Conservation (phyloP, 2,329 filamentous ascomycete genomes). For the Metarhizium sp. region DNA sequence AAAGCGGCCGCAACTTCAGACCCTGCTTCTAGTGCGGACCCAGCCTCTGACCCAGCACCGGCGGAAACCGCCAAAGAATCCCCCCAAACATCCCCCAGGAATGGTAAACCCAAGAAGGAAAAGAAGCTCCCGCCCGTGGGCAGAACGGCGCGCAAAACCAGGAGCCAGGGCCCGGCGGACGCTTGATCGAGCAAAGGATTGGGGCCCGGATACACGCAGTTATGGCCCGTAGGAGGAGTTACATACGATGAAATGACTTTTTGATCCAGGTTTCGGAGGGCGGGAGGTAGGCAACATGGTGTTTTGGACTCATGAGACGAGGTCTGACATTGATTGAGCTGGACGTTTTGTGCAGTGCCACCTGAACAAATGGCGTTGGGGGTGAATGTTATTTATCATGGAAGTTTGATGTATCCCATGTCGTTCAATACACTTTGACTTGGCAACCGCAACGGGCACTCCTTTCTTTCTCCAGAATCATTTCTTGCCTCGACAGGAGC, state of each 20-base stretch:
- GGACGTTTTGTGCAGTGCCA: neutral
- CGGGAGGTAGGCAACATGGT: neutral
- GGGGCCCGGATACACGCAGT: neutral
- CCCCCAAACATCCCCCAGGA: conserved; percentile 14
- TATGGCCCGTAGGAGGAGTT: neutral
- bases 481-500: neutral
- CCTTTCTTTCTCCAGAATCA: neutral
- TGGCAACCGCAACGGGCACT: neutral
- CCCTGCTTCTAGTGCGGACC: neutral
- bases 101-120: conserved; percentile 23
- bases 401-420: neutral
- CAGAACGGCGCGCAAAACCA: conserved; percentile 30
- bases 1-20: neutral
- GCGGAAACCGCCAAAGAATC: neutral
- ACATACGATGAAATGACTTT: neutral
- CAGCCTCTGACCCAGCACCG: neutral
- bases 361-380: neutral
- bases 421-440: neutral
- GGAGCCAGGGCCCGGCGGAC: conserved; percentile 31
- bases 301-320: neutral
- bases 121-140: conserved; percentile 26
- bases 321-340: neutral
- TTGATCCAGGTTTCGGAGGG: neutral
- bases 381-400: neutral
- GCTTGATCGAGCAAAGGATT: conserved; percentile 4